A percentile compares a stretch with the other conserved stretches of the same genome.
Evolutionary conservation across 345 rosid genomes (phyloP).

Genomic region (Camelina sativa): DNA sequence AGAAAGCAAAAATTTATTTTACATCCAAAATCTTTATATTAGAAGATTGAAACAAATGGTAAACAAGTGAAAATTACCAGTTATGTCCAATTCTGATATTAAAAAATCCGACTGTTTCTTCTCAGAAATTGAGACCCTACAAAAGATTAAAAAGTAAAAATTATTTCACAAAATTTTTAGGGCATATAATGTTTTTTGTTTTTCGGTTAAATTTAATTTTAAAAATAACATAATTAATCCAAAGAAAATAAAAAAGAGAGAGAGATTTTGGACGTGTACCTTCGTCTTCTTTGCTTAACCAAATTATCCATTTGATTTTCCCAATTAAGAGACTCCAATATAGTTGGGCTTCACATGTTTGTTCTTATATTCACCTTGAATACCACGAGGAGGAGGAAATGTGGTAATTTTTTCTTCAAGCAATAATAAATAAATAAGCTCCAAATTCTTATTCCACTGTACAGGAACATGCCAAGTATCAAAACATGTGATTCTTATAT

Average conservation of each 20-base stretch:
- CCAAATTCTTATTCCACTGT: conserved; percentile 36
- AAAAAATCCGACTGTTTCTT: conserved; percentile 23
- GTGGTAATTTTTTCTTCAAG: conserved; percentile 20
- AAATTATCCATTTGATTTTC: conserved; percentile 32
- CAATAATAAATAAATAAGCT: conserved; percentile 10
- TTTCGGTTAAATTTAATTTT: neutral
- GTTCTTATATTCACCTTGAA: neutral
- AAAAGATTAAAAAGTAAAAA: neutral
- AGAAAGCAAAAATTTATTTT: neutral
- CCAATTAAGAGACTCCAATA: conserved; percentile 12
- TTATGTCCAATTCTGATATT: conserved; percentile 34
- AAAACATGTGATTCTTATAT: conserved; percentile 40
- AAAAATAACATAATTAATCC: neutral
- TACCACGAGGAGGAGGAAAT: neutral
- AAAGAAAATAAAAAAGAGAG: neutral
- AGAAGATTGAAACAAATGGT: neutral
- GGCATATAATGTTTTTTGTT: neutral
- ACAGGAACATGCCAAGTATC: conserved; percentile 44
- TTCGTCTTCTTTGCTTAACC: conserved; percentile 37
- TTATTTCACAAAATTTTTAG: neutral
- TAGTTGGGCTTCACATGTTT: conserved; percentile 16
- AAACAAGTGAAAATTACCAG: conserved; percentile 19
- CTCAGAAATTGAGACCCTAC: conserved; percentile 40
- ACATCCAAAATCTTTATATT: neutral
- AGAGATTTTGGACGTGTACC: conserved; percentile 13